Evolutionary conservation across 768 basidiomycete genomes (phyloP), one percentile per base, ranked within the genome.

Genomic region (Podaxis carcinomalis): DNA sequence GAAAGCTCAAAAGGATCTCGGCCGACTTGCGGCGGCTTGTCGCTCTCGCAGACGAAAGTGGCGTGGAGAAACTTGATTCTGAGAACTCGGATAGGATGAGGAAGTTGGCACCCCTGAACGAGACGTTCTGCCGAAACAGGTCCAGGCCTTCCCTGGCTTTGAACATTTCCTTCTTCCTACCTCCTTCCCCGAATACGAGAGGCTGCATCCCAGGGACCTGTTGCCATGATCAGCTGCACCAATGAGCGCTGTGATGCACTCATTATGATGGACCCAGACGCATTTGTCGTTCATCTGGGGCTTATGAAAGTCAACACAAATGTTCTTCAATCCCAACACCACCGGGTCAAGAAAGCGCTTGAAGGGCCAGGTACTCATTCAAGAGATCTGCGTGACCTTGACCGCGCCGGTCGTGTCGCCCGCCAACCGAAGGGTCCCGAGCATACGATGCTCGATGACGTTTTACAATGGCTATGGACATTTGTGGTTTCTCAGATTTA

Each of bases 121-220:
- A 47, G 62, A 64, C 7, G 32, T 27, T 3, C 37, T 68, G 9
- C 25, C 68, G 10, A 40, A 62, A 13, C 49, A 60, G 19, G 64
- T 67, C 3, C 57, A 66, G 39, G 32, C 28, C 5, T 32, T 67
- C 37, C 56, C 51, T 9, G 64, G 56, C 0, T 68, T 69, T 49
- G 66, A 69, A 19, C 49, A 61, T 13, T 66, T 70, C 46, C 62
- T 70, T 40, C 59, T 62, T 21, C 66, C 68, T 3, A 54, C 57
- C 5, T 55, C 54, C 6, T 68, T 66, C 36, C 32, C 36, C n/a
- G 46, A 28, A 37, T 68, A 7, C 37, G 32, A 36, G 21, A 46
- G 32, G 63, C 61, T 28, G 63, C 65, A 47, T 40, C 56, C 19
- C 27, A 49, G 16, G 67, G 67, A 10, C 62, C 65, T 5, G 51